Base-by-base conservation (phyloP, 176 grass and related monocot species). In the Oryza punctata region DNA sequence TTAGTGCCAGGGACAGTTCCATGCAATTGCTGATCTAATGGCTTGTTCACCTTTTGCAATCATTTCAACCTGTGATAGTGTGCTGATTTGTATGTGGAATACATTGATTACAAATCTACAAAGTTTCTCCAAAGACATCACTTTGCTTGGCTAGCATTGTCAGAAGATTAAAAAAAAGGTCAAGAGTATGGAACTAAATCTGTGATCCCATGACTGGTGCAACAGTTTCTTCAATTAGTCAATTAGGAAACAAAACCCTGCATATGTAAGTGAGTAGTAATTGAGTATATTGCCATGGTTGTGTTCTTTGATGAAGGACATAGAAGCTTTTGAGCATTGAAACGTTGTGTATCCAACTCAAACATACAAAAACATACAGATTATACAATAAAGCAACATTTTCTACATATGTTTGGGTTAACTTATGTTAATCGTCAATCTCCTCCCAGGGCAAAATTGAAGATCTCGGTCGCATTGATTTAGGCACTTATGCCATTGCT, bases 381-480 rank as follows among this genome's bases (percentile, higher is more conserved):
- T 47, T 49, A 66, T 41, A 16, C 75, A 60, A 7, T 29, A 27
- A 76, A 72, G 19, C 57, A 47, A 32, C 35, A 23, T 70, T 81
- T 54, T 80, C 5, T 76, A 27, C 11, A 15, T 24, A 84, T 28
- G 0, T 74, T 63, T 27, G 3, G 26, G 57, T 64, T 63, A 50
- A 64, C 23, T 81, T 9, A 79, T 38, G 23, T 43, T 10, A 89
- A 80, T 33, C 13, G 0, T 70, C 10, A 38, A 70, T 74, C 63
- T 77, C 10, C 26, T 69, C 1, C 50, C 85, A 98, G 96, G 93
- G 96, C 13, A 89, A 90, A 81, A 80, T 94, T 43, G 96, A 94
- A 87, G 96, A 98, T 43, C 72, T 94, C 25, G 85, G 33, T 87
- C 61, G 16, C 68, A 65, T 87, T 65, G 93, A 96, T 82, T 87